Evolutionary conservation across 768 basidiomycete genomes (phyloP).

Genomic region (Naganishia friedmannii): DNA sequence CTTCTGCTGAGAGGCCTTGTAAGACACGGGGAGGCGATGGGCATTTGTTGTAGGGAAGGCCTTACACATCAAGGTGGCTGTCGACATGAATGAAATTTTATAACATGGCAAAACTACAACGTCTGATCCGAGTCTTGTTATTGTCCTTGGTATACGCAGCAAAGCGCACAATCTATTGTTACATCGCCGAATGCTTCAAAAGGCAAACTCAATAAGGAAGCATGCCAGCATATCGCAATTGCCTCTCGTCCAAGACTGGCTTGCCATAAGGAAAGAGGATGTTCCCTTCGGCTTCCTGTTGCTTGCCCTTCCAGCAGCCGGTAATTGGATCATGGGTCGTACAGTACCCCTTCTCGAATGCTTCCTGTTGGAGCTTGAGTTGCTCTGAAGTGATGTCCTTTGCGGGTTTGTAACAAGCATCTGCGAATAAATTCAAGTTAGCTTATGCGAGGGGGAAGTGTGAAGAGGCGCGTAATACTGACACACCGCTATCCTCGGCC

Average conservation of each 20-base stretch:
- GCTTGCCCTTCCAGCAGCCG: slow-evolving; percentile 31
- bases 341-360: slow-evolving; percentile 36
- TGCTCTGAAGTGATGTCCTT: slow-evolving; percentile 17
- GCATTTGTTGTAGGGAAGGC: too few species aligned
- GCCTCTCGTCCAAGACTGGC: slow-evolving; percentile 33
- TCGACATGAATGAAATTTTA: too few species aligned
- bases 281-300: slow-evolving; percentile 31
- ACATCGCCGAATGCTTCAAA: too few species aligned
- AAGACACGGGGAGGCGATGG: too few species aligned
- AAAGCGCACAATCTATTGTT: too few species aligned
- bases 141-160: too few species aligned
- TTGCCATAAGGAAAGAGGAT: slow-evolving; percentile 35
- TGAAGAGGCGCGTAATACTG: background rate
- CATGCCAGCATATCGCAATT: slow-evolving; percentile 35
- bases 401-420: slow-evolving; percentile 34
- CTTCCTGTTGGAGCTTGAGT: slow-evolving; percentile 24
- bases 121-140: too few species aligned
- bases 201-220: slow-evolving; percentile 26
- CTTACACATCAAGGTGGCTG: too few species aligned
- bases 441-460: too few species aligned
- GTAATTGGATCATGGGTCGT: slow-evolving; percentile 40
- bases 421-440: background rate
- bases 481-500: slow-evolving; percentile 29
- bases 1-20: too few species aligned
- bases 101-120: too few species aligned